phyloP scores from a whole-genome alignment of 2,329 filamentous ascomycete species.

The Tolypocladium paradoxum region DNA sequence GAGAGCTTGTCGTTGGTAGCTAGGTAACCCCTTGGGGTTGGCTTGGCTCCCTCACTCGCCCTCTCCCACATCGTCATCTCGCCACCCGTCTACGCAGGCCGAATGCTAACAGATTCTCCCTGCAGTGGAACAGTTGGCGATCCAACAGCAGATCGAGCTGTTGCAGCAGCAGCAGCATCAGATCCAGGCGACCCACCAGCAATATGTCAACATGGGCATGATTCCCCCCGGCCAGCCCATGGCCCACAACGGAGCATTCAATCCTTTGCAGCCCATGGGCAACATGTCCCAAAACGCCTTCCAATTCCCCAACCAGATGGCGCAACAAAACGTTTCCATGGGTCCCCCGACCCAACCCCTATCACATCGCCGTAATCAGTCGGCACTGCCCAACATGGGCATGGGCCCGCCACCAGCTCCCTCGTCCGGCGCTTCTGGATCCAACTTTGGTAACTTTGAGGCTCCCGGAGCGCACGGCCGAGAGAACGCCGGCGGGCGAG shows the following conservation, averaged over 20 bases:
- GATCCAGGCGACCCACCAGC: conserved; percentile 90
- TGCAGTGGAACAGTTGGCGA: conserved; percentile 90
- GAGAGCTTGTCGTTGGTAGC: background rate
- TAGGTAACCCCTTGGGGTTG: background rate
- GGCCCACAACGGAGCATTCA: conserved; percentile 59
- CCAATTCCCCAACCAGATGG: conserved; percentile 75
- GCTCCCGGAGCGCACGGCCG: conserved; percentile 31
- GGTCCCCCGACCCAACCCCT: conserved; percentile 66
- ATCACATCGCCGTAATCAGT: conserved; percentile 95
- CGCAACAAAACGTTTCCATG: conserved; percentile 64
- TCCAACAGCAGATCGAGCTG: conserved; percentile 96
- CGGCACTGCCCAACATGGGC: conserved; percentile 83
- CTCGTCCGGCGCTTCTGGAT: conserved; percentile 77
- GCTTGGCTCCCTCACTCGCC: background rate
- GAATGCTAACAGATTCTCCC: conserved; percentile 3
- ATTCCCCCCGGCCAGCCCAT: conserved; percentile 73
- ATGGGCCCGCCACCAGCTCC: conserved; percentile 85
- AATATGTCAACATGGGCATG: conserved; percentile 97
- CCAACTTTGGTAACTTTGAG: conserved; percentile 69
- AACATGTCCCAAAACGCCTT: conserved; percentile 75
- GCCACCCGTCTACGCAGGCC: background rate
- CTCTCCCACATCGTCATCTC: background rate
- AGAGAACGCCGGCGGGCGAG: conserved; percentile 41
- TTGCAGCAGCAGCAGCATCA: conserved; percentile 97
- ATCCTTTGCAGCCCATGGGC: conserved; percentile 69